Evolutionary conservation across 345 rosid genomes (phyloP).

Genomic region (Capsella bursapastoris): DNA sequence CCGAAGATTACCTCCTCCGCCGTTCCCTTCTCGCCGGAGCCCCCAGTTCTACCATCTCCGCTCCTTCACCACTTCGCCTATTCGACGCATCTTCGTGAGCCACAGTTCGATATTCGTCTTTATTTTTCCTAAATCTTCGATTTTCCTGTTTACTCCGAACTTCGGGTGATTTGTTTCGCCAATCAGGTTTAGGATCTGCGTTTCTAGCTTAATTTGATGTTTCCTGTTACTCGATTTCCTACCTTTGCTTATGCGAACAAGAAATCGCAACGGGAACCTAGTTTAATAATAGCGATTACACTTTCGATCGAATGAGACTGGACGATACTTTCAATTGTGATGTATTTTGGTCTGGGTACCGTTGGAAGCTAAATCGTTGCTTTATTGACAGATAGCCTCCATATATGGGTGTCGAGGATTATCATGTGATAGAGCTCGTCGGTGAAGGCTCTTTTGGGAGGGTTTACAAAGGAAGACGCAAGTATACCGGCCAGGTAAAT

Average conservation of each 20-base stretch:
- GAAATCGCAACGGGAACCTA: conserved; percentile 2
- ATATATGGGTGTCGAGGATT: conserved; percentile 80
- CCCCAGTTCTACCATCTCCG: conserved; percentile 14
- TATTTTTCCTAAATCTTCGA: conserved; percentile 8
- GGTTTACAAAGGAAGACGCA: conserved; percentile 90
- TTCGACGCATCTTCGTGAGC: conserved; percentile 12
- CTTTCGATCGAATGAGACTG: conserved; percentile 4
- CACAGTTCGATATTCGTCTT: conserved; percentile 16
- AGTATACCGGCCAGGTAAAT: conserved; percentile 82
- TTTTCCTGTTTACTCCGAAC: conserved; percentile 4
- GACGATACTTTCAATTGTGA: neutral
- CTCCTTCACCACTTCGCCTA: conserved; percentile 1
- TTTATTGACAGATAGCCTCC: conserved; percentile 25
- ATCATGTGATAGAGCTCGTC: conserved; percentile 93
- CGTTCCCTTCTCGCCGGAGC: neutral
- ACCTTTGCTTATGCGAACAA: too few species aligned
- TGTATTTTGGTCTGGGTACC: neutral
- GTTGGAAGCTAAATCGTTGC: conserved; percentile 5
- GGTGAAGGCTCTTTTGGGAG: conserved; percentile 99
- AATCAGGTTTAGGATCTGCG: conserved; percentile 24
- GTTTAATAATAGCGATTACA: neutral
- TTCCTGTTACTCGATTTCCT: neutral
- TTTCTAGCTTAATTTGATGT: conserved; percentile 13
- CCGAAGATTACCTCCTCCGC: neutral
- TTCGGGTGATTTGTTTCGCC: neutral